Percentiles rank a stretch among this genome's conserved stretches.
These are phyloP conservation scores for Nicotiana obtusifolia DNA, from an alignment of 257 asterid species.

Conservation along the genomic window DNA sequence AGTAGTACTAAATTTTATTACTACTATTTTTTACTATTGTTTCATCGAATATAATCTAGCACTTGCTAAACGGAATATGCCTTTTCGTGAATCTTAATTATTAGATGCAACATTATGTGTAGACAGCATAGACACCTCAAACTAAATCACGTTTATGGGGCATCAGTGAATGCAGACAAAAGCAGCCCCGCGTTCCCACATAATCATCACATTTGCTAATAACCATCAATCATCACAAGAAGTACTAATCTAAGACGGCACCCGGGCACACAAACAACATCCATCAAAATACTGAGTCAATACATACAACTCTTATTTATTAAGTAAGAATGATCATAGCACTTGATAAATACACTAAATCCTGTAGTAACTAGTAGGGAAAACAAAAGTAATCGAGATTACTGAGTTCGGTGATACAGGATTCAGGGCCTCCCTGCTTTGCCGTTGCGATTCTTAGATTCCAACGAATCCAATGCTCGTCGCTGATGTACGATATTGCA, in stretches of 20 bases:
- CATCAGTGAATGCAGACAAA: constrained; percentile 26
- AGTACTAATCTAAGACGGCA: not conserved
- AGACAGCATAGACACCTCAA: not conserved
- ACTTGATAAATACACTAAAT: too few species aligned
- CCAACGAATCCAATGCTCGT: constrained; percentile 6
- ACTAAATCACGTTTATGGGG: constrained; percentile 7
- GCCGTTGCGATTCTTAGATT: not conserved
- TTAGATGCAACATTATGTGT: not conserved
- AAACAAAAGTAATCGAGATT: not conserved
- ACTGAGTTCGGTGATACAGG: constrained; percentile 9
- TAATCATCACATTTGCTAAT: constrained; percentile 11
- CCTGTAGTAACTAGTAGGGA: too few species aligned
- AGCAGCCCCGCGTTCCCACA: constrained; percentile 24
- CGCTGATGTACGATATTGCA: constrained; percentile 33
- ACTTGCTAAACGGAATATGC: too few species aligned
- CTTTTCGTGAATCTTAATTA: too few species aligned
- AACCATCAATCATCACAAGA: not conserved
- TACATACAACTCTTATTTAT: not conserved
- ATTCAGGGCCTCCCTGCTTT: constrained; percentile 3
- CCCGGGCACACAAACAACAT: not conserved
- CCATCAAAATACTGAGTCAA: constrained; percentile 8
- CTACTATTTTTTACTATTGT: too few species aligned
- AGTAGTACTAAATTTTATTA: too few species aligned
- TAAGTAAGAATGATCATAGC: not conserved
- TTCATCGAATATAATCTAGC: not conserved